Base-by-base conservation (phyloP, 2,329 filamentous ascomycete genomes). In the Aspergillus ustus region DNA sequence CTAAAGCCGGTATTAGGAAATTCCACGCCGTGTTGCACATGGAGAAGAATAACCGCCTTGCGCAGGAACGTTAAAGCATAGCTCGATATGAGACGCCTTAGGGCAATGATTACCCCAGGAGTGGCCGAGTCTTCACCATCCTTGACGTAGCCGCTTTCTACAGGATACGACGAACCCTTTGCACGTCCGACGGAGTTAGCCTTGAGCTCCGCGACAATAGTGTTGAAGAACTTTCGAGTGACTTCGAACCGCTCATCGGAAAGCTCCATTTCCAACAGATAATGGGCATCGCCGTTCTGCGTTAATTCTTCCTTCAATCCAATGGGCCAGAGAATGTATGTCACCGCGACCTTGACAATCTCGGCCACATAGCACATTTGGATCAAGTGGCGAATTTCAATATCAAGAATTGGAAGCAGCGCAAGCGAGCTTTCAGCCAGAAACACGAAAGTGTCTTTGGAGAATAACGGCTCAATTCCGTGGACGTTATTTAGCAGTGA, bases 61-160 rank as follows among this genome's bases (percentile, higher is more conserved):
- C 95, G 90, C 44, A 99, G 82, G 80, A 97, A 99, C 0, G 88
- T 84, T n/a, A 97, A 83, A 4, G 93, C 92, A 72, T 98, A 99
- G 70, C 90, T 93, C 64, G 89, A 87, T 25, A 92, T 84, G 3
- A 81, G 69, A 40, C 72, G 72, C 17, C 72, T 69, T 31, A 79
- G 62, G 1, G 72, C 74, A 53, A 75, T 67, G 8, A 78, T 71
- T 13, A 75, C 61, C 8, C 60, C 66, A 1, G 73, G 69, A 1
- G 75, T 76, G 22, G 69, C 72, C 6, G 74, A 72, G 34, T 74
- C 72, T 58, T 75, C 73, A 52, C 75, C 73, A 50, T 77, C 72
- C 57, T 75, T 76, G 37, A 77, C 72, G 49, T 75, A 77, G 46
- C 75, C 75, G 59, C 72, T 75, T 51, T 74, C 72, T 5, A 72